Percentiles rank a stretch among this genome's conserved stretches.
These are phyloP conservation scores for Berberis vulgaris DNA, from an alignment of 164 flowering plant genomes.

Conservation along the genomic window DNA sequence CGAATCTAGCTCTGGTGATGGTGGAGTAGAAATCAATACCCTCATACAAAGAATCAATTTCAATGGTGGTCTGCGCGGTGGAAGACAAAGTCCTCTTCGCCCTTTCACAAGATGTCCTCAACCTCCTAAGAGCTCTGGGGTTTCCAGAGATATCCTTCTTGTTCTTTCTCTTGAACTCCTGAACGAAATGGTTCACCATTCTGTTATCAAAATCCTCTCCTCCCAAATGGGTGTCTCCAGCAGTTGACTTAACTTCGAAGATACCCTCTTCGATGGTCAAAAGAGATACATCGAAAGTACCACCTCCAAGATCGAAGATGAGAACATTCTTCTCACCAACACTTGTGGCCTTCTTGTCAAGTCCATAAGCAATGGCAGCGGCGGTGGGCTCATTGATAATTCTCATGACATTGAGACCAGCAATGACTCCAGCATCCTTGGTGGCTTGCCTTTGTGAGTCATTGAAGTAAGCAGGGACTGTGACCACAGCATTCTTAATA, in stretches of 20 bases:
- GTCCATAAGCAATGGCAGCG: conserved; percentile 48
- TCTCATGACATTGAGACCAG: conserved; percentile 24
- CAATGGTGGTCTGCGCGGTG: conserved; percentile 1
- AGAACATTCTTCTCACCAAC: conserved; percentile 11
- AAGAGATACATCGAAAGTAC: conserved; percentile 42
- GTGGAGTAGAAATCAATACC: conserved; percentile 32
- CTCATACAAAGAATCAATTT: conserved; percentile 32
- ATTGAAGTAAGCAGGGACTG: no score
- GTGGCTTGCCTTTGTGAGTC: no score
- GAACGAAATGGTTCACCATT: conserved; percentile 33
- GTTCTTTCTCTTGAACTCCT: conserved; percentile 30
- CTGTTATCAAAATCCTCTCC: conserved; percentile 35
- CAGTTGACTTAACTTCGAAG: conserved; percentile 38
- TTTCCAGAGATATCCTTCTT: conserved; percentile 6
- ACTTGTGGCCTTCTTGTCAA: conserved; percentile 33
- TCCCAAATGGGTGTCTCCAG: conserved; percentile 40
- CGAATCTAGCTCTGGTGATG: conserved; percentile 28
- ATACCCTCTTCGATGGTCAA: conserved; percentile 31
- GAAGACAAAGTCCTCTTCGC: conserved; percentile 32
- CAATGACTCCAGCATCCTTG: no score
- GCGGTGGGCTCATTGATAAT: conserved; percentile 44
- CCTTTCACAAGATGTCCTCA: conserved; percentile 27
- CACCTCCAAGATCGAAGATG: neutral
- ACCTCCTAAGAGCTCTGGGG: conserved; percentile 26
- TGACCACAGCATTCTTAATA: conserved; percentile 5